Evolutionary conservation across 768 basidiomycete genomes (phyloP).

Genomic region (Hericium alpestre): DNA sequence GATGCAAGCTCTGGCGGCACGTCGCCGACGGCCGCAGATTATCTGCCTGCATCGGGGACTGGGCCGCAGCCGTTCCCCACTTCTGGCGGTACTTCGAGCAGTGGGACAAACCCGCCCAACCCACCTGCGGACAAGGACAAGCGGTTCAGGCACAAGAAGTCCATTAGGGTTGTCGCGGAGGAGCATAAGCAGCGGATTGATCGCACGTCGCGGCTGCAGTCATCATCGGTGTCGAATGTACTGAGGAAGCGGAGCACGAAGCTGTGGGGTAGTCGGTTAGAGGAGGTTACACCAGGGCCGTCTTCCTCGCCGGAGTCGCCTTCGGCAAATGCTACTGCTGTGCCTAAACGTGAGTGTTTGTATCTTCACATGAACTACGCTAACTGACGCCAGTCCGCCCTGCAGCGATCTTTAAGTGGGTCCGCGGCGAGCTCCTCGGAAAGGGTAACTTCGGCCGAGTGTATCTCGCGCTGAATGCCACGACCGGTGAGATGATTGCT

Average conservation of each 20-base stretch:
- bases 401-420: constrained; percentile 91
- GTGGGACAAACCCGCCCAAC: background rate
- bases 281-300: constrained; percentile 68
- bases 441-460: constrained; percentile 95
- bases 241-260: constrained; percentile 83
- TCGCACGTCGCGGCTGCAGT: constrained; percentile 51
- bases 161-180: constrained; percentile 84
- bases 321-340: constrained; percentile 22
- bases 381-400: constrained; percentile 3
- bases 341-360: constrained; percentile 52
- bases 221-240: constrained; percentile 36
- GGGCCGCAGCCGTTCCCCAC: constrained; percentile 19
- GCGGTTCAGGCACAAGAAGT: constrained; percentile 66
- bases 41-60: constrained; percentile 20
- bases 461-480: constrained; percentile 91
- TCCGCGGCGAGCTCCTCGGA: constrained; percentile 94
- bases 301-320: constrained; percentile 40
- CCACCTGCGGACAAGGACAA: constrained; percentile 22
- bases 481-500: constrained; percentile 97
- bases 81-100: background rate
- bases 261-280: constrained; percentile 87
- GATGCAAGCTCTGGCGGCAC: constrained; percentile 75
- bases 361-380: constrained; percentile 1
- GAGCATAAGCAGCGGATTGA: constrained; percentile 75
- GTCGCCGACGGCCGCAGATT: constrained; percentile 59